Percentiles rank a stretch among this genome's conserved stretches.
These are phyloP conservation scores for Aphanomyces invadans DNA, from an alignment of 352 stramenopile species.

Conservation along the genomic window DNA sequence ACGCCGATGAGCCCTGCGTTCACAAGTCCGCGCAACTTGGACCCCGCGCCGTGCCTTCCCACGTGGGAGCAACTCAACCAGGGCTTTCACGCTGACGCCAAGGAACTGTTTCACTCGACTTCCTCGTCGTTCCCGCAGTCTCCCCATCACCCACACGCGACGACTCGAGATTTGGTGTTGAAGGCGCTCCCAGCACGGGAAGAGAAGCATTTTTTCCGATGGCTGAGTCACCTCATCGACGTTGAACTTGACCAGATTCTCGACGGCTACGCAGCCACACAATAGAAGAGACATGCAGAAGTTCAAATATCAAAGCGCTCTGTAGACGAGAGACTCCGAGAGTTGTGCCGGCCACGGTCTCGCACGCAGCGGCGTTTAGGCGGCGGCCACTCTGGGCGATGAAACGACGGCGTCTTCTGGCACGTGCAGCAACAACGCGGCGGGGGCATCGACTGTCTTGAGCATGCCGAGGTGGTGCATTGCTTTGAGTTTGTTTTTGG, in stretches of 20 bases:
- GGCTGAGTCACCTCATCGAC: constrained; percentile 59
- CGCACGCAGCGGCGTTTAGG: no score
- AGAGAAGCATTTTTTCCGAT: constrained; percentile 64
- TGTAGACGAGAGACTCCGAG: no score
- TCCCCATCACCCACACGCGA: no score
- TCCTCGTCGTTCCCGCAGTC: constrained; percentile 25
- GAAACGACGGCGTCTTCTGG: constrained; percentile 17
- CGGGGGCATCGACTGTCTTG: constrained; percentile 15
- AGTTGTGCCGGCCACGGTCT: no score
- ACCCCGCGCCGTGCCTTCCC: not conserved
- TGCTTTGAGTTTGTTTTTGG: constrained; percentile 80
- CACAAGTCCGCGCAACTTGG: not conserved
- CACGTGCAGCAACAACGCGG: constrained; percentile 21
- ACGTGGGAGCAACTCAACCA: not conserved
- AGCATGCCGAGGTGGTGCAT: constrained; percentile 24
- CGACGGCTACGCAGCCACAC: not conserved
- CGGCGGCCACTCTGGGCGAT: no score
- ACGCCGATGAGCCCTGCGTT: not conserved
- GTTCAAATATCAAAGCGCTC: not conserved
- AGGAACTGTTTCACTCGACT: constrained; percentile 25
- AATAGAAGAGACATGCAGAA: no score
- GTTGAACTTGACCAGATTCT: constrained; percentile 44
- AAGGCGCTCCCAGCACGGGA: constrained; percentile 52
- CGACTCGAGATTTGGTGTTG: constrained; percentile 38
- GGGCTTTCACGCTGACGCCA: constrained; percentile 16